Base-by-base conservation (phyloP, 495 filamentous ascomycete species). In the Penicillium herquei region DNA sequence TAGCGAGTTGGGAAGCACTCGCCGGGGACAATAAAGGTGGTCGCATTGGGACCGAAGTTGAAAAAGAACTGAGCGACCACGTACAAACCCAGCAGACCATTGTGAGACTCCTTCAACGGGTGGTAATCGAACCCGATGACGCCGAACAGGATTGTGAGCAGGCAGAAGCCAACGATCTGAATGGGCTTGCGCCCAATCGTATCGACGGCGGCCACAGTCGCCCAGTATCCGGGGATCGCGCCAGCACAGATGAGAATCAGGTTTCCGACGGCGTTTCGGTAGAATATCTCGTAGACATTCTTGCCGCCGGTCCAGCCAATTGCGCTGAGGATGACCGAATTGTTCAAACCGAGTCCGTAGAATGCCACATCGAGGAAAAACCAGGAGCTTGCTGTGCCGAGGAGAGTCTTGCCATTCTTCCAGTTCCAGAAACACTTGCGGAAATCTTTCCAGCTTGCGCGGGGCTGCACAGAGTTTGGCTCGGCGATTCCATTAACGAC, bases 1-100 rank as follows among this genome's bases (percentile, higher is more conserved):
- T 93, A 94, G 41, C 91, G 85, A 5, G 92, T 96, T 0, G 91
- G 92, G 76, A 94, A 96, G 62, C 84, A 87, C 67, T 96, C 92
- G 17, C 90, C 91, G 9, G 92, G 91, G 0, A 96, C 86, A 62
- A 96, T 87, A 76, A 96, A 96, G 33, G 91, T 96, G 17, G 89
- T 96, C 1, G 89, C 79, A 70, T 96, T 96, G 49, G 92, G 92
- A 1, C 91, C 76, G 55, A 83, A 92, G 74, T 93, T 92, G 81
- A 93, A 93, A 76, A 90, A 92, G 75, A 90, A 89, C 59, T 93
- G 87, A n/a, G 86, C 84, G 3, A 94, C 71, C 16, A 93, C 80
- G 65, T 93, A 94, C 53, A 91, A 79, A n/a, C 77, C 86, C 18
- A 92, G 77, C 10, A 92, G 76, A 46, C 75, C 74, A 56, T 73